Evolutionary conservation across 495 filamentous ascomycete genomes (phyloP).

Genomic region (Immersiella caudata): DNA sequence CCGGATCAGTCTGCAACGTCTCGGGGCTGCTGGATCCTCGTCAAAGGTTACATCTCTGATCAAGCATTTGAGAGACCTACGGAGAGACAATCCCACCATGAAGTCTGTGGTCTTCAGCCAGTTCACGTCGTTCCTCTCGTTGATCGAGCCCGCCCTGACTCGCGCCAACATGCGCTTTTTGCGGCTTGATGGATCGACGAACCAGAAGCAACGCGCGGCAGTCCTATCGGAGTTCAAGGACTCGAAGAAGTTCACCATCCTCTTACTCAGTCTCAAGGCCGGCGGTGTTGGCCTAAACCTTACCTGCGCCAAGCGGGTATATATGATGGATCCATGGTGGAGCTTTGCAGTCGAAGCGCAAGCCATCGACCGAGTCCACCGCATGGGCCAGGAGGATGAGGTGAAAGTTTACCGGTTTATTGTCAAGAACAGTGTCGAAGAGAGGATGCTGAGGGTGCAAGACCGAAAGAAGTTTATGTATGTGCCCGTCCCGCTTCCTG

Average conservation of each 20-base stretch:
- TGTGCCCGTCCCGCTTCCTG: slow-evolving; percentile 42
- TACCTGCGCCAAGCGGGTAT: slow-evolving; percentile 83
- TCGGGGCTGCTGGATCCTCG: slow-evolving; percentile 72
- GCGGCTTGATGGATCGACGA: slow-evolving; percentile 88
- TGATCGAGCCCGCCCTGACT: slow-evolving; percentile 77
- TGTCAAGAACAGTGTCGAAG: slow-evolving; percentile 87
- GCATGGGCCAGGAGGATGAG: slow-evolving; percentile 91
- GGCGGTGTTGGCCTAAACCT: slow-evolving; percentile 95
- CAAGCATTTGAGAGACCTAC: slow-evolving; percentile 68
- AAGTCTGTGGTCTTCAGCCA: slow-evolving; percentile 96
- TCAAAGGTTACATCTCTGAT: slow-evolving; percentile 85
- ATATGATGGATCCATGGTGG: slow-evolving; percentile 99
- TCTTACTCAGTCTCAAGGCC: slow-evolving; percentile 84
- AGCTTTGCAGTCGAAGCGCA: slow-evolving; percentile 95
- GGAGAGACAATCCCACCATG: slow-evolving; percentile 60
- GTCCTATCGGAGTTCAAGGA: slow-evolving; percentile 73
- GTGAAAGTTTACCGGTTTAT: slow-evolving; percentile 87
- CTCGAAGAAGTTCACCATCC: slow-evolving; percentile 56
- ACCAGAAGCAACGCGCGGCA: slow-evolving; percentile 77
- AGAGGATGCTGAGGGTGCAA: slow-evolving; percentile 91
- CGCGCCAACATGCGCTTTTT: slow-evolving; percentile 74
- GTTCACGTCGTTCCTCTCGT: slow-evolving; percentile 93
- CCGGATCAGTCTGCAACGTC: slow-evolving; percentile 78
- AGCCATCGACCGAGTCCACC: slow-evolving; percentile 97
- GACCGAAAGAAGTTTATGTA: slow-evolving; percentile 95